Evolutionary conservation across 148 eudicot species (phyloP).

Genomic region (Rhododendron griersonianum): DNA sequence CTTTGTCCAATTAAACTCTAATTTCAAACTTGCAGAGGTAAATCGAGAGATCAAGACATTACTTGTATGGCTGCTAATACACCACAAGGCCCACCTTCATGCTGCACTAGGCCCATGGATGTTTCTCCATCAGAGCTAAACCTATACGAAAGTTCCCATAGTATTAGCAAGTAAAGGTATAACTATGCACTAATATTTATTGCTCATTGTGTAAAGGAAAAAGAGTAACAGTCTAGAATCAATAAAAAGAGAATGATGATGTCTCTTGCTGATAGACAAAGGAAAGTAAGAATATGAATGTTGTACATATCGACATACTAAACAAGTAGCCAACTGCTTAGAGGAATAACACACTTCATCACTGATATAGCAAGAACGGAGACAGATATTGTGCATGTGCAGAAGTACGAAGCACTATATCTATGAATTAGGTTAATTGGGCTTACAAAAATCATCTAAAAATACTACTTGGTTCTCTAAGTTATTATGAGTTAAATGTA

Average conservation of each 20-base stretch:
- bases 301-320: not conserved
- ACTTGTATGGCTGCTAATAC: constrained; percentile 95
- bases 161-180: constrained; percentile 24
- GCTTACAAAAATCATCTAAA: not conserved
- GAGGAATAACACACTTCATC: too few species aligned
- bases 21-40: constrained; percentile 10
- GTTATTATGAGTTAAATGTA: not conserved
- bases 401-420: not conserved
- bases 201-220: not conserved
- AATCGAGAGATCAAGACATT: constrained; percentile 29
- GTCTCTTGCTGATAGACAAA: not conserved
- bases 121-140: constrained; percentile 94
- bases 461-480: not conserved
- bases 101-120: constrained; percentile 97
- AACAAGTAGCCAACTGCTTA: not conserved
- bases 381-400: not conserved
- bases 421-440: not conserved
- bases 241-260: not conserved
- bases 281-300: not conserved
- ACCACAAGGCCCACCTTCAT: constrained; percentile 99
- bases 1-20: not conserved
- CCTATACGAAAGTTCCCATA: constrained; percentile 39
- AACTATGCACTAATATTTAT: not conserved
- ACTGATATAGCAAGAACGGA: not conserved
- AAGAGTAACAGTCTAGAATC: not conserved